Conservation (phyloP, 2,329 filamentous ascomycete species). For the Lasiodiplodia sp. region DNA sequence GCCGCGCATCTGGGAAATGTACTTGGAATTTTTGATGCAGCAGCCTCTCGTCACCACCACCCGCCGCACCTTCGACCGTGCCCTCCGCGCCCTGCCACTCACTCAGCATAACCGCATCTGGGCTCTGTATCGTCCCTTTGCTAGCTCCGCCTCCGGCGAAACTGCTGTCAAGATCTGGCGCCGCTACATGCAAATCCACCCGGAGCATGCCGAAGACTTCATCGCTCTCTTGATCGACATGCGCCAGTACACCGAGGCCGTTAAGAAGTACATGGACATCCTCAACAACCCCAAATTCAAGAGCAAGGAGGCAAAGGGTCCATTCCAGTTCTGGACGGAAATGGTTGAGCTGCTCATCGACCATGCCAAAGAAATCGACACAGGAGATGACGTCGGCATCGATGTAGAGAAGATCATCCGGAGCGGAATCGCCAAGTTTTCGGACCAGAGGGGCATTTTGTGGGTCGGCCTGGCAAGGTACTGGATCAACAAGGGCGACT, state of each 20-base stretch:
- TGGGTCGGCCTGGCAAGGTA: conserved; percentile 96
- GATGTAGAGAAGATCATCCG: conserved; percentile 91
- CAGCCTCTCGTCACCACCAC: conserved; percentile 92
- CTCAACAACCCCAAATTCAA: conserved; percentile 89
- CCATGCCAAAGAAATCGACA: conserved; percentile 85
- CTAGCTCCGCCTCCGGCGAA: conserved; percentile 85
- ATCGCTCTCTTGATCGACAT: conserved; percentile 86
- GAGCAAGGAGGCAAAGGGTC: conserved; percentile 92
- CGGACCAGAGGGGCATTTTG: conserved; percentile 91
- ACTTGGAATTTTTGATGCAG: conserved; percentile 85
- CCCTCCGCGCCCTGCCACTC: conserved; percentile 87
- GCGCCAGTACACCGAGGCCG: conserved; percentile 87
- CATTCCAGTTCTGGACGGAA: conserved; percentile 96
- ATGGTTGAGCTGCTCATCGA: conserved; percentile 95
- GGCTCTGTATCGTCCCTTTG: conserved; percentile 89
- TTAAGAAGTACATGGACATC: conserved; percentile 88
- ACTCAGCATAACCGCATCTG: conserved; percentile 97
- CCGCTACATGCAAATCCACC: conserved; percentile 95
- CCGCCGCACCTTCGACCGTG: conserved; percentile 88
- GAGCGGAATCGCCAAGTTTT: conserved; percentile 88
- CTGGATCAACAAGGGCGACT: conserved; percentile 92
- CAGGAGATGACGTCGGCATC: conserved; percentile 80
- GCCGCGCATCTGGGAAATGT: conserved; percentile 98
- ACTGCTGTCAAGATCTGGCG: conserved; percentile 94
- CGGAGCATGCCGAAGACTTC: conserved; percentile 93